Base-by-base conservation (phyloP, 495 filamentous ascomycete species). In the Lasiosphaeriaceae sp. region DNA sequence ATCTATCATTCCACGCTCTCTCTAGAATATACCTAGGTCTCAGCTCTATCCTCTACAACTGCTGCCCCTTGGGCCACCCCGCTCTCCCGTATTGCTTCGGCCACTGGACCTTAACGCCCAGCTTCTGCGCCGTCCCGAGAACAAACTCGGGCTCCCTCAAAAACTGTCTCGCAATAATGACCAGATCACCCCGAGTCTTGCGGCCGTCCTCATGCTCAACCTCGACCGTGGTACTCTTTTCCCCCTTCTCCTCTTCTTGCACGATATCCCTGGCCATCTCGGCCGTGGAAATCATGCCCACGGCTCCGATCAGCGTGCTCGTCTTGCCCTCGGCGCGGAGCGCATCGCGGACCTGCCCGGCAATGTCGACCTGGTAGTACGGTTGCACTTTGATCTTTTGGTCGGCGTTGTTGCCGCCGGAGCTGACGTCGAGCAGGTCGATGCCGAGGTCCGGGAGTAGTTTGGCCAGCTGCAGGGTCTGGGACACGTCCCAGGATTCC, bases 351-450 rank as follows among this genome's bases (percentile, higher is more conserved):
- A 90, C 77, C 57, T 72, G 68, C 1, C 71, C 81, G 1, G 88
- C 87, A 34, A 90, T 74, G 39, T 81, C 78, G 54, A 83, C 69
- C 71, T 92, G 89, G 67, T 84, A 90, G 48, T 77, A 72, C 6
- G 69, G 67, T 57, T 78, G 70, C 12, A 80, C 72, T 59, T 79
- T 79, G 55, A 93, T 79, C 56, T 80, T 73, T 69, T 89, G 86
- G 16, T 69, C 63, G 31, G 74, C 71, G 68, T 84, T 82, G 59
- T 86, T 86, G 14, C 87, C 90, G 4, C 80, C 87, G 0, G 85
- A 84, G 56, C 81, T 86, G 46, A 92, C 84, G 68, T 95, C 90
- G 16, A 93, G 70, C 3, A 93, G 67, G 70, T 93, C 90, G 22
- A 95, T 76, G 3, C 86, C 89, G 2, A 81, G 69, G 9, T 78